phyloP scores from a whole-genome alignment of 768 basidiomycete species.

The Tephrocybe sp. region DNA sequence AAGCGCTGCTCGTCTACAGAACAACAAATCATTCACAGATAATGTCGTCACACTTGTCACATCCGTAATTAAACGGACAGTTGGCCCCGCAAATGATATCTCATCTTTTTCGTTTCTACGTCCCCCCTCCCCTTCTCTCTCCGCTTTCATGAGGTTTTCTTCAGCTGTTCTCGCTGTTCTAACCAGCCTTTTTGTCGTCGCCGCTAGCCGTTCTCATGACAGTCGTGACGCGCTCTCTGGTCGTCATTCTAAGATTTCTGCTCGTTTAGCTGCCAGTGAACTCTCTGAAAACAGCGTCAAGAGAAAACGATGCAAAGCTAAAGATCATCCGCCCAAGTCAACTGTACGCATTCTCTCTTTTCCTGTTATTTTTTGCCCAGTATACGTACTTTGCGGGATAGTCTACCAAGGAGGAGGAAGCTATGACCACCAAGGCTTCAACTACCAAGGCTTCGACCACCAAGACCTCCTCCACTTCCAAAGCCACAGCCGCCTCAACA shows the following conservation, averaged over 20 bases:
- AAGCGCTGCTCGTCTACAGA: not conserved
- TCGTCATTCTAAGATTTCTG: slow-evolving; percentile 35
- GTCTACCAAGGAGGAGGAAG: slow-evolving; percentile 3
- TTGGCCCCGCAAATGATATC: slow-evolving; percentile 2
- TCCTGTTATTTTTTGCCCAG: not conserved
- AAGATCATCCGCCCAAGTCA: slow-evolving; percentile 6
- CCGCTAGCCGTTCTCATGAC: slow-evolving; percentile 30
- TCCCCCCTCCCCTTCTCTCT: slow-evolving; percentile 13
- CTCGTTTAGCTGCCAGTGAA: slow-evolving; percentile 23
- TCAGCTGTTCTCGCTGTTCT: slow-evolving; percentile 35
- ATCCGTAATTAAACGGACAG: slow-evolving; percentile 10
- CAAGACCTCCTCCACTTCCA: not conserved
- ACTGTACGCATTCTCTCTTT: not conserved
- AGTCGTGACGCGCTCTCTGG: slow-evolving; percentile 22
- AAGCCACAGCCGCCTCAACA: not conserved
- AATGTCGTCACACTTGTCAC: slow-evolving; percentile 13
- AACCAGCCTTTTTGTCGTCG: slow-evolving; percentile 29
- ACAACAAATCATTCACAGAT: not conserved
- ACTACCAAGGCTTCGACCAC: slow-evolving; percentile 6
- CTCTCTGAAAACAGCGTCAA: slow-evolving; percentile 6
- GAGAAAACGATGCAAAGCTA: slow-evolving; percentile 20
- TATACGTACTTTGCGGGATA: not conserved
- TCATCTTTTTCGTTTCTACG: slow-evolving; percentile 12
- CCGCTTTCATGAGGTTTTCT: slow-evolving; percentile 40
- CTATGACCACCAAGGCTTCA: slow-evolving; percentile 14